phyloP scores from a whole-genome alignment of 1,284 basidiomycete genomes.

The Cutaneotrichosporon sp. region DNA sequence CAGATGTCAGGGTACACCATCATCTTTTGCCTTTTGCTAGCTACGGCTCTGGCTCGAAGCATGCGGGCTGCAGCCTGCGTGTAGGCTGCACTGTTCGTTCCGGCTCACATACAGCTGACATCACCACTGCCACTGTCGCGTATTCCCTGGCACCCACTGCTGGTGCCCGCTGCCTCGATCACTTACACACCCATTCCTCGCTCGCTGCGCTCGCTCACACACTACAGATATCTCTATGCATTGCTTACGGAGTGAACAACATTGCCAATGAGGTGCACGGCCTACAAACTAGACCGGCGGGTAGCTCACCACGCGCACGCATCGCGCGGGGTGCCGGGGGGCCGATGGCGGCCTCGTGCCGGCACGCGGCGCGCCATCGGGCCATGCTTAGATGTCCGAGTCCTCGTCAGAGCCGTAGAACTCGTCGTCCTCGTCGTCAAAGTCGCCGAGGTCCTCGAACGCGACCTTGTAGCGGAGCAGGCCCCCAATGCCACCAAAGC shows the following conservation, averaged over 20 bases:
- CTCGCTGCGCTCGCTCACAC: neutral
- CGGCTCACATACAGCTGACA: no score
- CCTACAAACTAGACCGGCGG: neutral
- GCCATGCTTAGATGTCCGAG: constrained; percentile 30
- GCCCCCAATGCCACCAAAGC: constrained; percentile 97
- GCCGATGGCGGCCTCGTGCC: constrained; percentile 5
- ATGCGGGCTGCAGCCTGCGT: neutral
- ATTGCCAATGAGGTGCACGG: constrained; percentile 4
- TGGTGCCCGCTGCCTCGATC: no score
- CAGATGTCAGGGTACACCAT: constrained; percentile 28
- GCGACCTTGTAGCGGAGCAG: constrained; percentile 92
- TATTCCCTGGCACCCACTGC: no score
- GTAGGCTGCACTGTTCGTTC: neutral
- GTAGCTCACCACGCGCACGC: constrained; percentile 4
- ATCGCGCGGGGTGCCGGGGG: constrained; percentile 1
- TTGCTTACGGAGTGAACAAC: constrained; percentile 10
- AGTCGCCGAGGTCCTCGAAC: constrained; percentile 71
- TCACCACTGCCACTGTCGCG: no score
- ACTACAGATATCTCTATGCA: constrained; percentile 7
- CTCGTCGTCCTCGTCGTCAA: constrained; percentile 62
- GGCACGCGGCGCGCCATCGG: constrained; percentile 2
- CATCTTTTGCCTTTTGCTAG: constrained; percentile 8
- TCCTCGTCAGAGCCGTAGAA: constrained; percentile 55
- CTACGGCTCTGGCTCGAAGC: neutral
- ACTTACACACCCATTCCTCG: neutral